phyloP scores from a whole-genome alignment of 139 green algal species.

The Pedinophyceae sp. region DNA sequence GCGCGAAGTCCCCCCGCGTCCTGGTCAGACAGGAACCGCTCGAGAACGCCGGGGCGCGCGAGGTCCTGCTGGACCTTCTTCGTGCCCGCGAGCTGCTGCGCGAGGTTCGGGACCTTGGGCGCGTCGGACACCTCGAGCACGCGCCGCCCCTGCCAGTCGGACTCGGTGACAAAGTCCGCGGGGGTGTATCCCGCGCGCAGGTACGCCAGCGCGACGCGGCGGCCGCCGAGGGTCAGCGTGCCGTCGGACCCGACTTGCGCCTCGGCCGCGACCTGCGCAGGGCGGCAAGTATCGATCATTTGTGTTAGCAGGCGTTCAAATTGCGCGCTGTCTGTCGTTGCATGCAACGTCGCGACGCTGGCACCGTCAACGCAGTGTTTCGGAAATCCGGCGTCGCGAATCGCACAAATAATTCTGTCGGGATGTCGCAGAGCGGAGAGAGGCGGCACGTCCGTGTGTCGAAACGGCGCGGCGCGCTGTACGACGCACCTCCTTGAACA shows the following conservation, averaged over 20 bases:
- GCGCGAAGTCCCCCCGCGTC: slow-evolving; percentile 33
- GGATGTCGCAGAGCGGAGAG: no score
- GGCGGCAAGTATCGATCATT: no score
- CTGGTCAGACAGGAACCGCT: slow-evolving; percentile 17
- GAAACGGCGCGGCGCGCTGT: no score
- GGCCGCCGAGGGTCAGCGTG: slow-evolving; percentile 16
- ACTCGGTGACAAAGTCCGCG: slow-evolving; percentile 62
- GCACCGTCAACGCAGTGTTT: no score
- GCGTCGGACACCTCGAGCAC: slow-evolving; percentile 61
- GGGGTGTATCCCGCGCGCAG: slow-evolving; percentile 79
- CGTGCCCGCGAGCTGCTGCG: slow-evolving; percentile 78
- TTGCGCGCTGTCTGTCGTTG: no score
- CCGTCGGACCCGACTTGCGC: slow-evolving; percentile 1
- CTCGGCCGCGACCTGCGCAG: not conserved
- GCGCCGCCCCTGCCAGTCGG: slow-evolving; percentile 58
- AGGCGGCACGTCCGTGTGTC: no score
- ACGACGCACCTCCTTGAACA: no score
- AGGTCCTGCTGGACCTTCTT: slow-evolving; percentile 91
- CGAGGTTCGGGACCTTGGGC: slow-evolving; percentile 69
- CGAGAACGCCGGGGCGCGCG: slow-evolving; percentile 36
- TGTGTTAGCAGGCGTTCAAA: no score
- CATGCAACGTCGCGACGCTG: no score
- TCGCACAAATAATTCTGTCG: no score
- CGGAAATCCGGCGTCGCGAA: no score
- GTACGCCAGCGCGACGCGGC: slow-evolving; percentile 37